Evolutionary conservation across 192 early-diverging fungal genomes (phyloP), one percentile per base, ranked within the genome.

Genomic region (Coemansia sp.): DNA sequence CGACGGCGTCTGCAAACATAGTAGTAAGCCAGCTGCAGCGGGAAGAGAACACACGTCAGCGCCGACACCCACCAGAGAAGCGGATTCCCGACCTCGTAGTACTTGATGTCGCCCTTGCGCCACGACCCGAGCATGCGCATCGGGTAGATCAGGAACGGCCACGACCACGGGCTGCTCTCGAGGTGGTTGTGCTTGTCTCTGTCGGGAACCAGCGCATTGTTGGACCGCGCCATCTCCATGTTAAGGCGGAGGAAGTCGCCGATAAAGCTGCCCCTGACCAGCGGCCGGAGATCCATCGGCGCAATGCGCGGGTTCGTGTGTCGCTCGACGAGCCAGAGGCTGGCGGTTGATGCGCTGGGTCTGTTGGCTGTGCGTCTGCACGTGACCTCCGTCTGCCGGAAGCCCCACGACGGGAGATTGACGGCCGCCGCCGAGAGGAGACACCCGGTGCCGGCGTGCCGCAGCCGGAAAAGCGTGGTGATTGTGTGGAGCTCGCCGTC

Each of bases 51-150:
- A 45, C 61, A 78, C 19, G n/a, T 40, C 11, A 65, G 43, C 40
- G 89, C 70, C 23, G 86, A 78, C 45, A 92, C 26, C 90, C 92
- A 94, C 93, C 93, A 97, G 15, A 89, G 85, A 12, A 93, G 40
- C 8, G 93, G 89, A 79, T 98, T 96, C 6, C 95, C 94, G 15
- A 95, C 70, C 58, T 96, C 81, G 71, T 98, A 98, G 56, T 96
- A 95, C 80, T 93, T 90, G 43, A 90, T 79, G 39, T 74, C 77
- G 11, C 86, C 87, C 19, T 85, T 86, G 53, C 90, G 85, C 56
- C 86, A 86, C 47, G 93, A 91, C 90, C 95, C 96, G 73, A 95
- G 93, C 19, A 92, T 68, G 62, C 75, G 93, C 53, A 98, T 93
- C 23, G 94, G 94, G 54, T 89, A 88, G 12, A 85, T 44, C 18